These are phyloP conservation scores for Ophiostoma montium DNA, from an alignment of 2,329 filamentous ascomycete species.

Conservation along the genomic window DNA sequence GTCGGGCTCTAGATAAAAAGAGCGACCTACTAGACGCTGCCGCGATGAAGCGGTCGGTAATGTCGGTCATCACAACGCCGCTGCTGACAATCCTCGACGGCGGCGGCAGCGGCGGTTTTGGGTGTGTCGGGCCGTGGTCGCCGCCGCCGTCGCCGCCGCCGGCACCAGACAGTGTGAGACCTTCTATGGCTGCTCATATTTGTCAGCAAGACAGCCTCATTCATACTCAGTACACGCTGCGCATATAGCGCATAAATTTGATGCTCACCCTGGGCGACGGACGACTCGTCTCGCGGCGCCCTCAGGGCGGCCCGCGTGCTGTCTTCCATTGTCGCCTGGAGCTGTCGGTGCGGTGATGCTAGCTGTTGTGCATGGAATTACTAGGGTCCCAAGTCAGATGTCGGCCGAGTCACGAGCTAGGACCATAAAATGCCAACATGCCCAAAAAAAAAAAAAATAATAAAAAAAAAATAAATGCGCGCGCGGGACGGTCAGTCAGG, in stretches of 20 bases:
- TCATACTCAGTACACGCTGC: too few species aligned
- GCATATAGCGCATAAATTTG: too few species aligned
- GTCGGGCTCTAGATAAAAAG: too few species aligned
- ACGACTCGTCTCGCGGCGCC: conserved; percentile 2
- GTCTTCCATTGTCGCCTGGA: conserved; percentile 7
- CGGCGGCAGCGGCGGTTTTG: conserved; percentile 26
- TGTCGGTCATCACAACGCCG: conserved; percentile 42
- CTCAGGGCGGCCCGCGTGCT: conserved; percentile 4
- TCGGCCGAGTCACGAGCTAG: too few species aligned
- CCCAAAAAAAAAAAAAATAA: too few species aligned
- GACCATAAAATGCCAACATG: too few species aligned
- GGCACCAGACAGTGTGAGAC: neutral
- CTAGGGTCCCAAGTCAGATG: too few species aligned
- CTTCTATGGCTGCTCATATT: neutral
- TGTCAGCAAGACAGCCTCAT: neutral
- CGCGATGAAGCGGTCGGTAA: conserved; percentile 39
- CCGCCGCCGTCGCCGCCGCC: neutral
- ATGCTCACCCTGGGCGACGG: neutral
- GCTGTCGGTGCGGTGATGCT: too few species aligned
- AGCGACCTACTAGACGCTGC: conserved; percentile 42
- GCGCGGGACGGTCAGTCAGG: too few species aligned
- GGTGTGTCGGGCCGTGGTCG: neutral
- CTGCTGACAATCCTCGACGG: conserved; percentile 24
- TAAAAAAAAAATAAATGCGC: too few species aligned
- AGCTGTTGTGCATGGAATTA: too few species aligned